Conservation (phyloP, 73 alveolate species). For the Paramecium sonneborni region DNA sequence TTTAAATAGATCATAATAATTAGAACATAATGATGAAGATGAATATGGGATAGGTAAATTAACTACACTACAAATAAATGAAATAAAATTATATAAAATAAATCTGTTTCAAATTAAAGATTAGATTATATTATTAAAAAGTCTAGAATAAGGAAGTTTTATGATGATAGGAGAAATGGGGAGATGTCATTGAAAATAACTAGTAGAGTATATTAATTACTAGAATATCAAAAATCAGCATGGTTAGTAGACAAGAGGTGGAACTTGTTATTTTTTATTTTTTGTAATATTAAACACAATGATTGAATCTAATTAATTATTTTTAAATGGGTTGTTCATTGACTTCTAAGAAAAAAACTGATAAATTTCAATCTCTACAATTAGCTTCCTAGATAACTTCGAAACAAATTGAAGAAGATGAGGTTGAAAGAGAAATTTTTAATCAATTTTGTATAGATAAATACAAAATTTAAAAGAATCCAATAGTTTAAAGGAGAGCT, state of each 20-base stretch:
- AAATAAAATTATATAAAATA: not conserved
- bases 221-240: not conserved
- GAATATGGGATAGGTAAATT: too few relatives aligned
- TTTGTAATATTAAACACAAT: not conserved
- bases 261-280: not conserved
- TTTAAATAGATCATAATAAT: not conserved
- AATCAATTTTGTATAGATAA: not conserved
- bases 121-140: not conserved
- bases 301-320: not conserved
- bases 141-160: not conserved
- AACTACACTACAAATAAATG: not conserved
- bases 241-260: not conserved
- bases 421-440: not conserved
- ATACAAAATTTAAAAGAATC: slow-evolving; percentile 12
- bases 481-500: not conserved
- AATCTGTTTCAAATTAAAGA: not conserved
- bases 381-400: not conserved
- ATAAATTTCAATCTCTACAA: not conserved
- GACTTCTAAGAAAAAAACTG: not conserved
- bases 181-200: not conserved
- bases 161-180: not conserved
- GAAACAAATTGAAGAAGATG: not conserved
- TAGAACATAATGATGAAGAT: not conserved
- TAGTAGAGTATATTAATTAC: not conserved
- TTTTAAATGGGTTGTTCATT: not conserved